Conservation (phyloP, 2,329 filamentous ascomycete species). For the Penicillium digitatum region DNA sequence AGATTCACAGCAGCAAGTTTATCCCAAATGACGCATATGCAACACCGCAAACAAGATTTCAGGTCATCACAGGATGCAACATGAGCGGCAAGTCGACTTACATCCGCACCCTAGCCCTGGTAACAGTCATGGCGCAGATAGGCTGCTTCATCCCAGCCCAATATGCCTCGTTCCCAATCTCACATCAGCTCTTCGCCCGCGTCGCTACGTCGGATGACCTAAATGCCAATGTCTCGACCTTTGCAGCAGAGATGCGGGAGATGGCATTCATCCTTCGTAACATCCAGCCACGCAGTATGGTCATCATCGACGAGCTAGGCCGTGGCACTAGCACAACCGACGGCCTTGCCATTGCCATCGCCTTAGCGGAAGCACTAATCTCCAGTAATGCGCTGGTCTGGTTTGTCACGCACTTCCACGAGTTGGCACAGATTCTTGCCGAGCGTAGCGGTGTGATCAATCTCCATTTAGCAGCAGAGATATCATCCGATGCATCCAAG, state of each 20-base stretch:
- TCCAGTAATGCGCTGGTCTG: slow-evolving; percentile 75
- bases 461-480: slow-evolving; percentile 72
- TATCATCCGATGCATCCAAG: slow-evolving; percentile 53
- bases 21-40: slow-evolving; percentile 90
- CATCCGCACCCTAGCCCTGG: slow-evolving; percentile 76
- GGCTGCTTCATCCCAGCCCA: slow-evolving; percentile 84
- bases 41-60: slow-evolving; percentile 73
- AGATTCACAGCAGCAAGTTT: slow-evolving; percentile 64
- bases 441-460: slow-evolving; percentile 76
- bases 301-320: slow-evolving; percentile 87
- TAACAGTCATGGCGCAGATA: slow-evolving; percentile 90
- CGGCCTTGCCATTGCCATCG: slow-evolving; percentile 81
- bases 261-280: slow-evolving; percentile 90
- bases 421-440: slow-evolving; percentile 70
- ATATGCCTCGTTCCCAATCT: slow-evolving; percentile 75
- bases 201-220: slow-evolving; percentile 83
- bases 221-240: slow-evolving; percentile 87
- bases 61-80: slow-evolving; percentile 92
- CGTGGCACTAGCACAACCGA: slow-evolving; percentile 86
- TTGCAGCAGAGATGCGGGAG: slow-evolving; percentile 92
- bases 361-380: slow-evolving; percentile 83
- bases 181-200: slow-evolving; percentile 80
- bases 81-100: slow-evolving; percentile 99
- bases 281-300: slow-evolving; percentile 69
- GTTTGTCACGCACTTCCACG: slow-evolving; percentile 91